Percentiles rank a stretch among this genome's conserved stretches.
Evolutionary conservation across 495 filamentous ascomycete species (phyloP).

Genomic region (Pseudotulostoma volvatum): DNA sequence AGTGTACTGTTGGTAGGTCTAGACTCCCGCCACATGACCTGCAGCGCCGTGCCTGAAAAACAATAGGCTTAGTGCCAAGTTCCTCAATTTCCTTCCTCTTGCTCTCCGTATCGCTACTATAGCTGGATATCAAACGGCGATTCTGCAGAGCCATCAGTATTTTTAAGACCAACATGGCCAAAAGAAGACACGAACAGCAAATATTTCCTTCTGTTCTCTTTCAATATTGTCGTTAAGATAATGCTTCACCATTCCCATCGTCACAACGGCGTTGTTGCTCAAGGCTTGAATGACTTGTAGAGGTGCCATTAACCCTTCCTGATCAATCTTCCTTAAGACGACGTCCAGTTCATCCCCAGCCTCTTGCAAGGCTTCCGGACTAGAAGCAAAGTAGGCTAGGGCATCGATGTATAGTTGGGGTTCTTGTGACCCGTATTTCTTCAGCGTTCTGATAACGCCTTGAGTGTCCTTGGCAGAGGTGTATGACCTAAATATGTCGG

Average conservation of each 20-base stretch:
- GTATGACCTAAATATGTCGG: slow-evolving; percentile 95
- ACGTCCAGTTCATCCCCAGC: slow-evolving; percentile 65
- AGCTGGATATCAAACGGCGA: slow-evolving; percentile 64
- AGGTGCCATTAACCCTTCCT: slow-evolving; percentile 84
- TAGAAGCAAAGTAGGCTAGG: slow-evolving; percentile 83
- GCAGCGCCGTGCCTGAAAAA: slow-evolving; percentile 84
- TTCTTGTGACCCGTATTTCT: slow-evolving; percentile 81
- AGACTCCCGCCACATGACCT: slow-evolving; percentile 56
- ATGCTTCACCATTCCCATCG: slow-evolving; percentile 90
- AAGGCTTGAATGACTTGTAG: slow-evolving; percentile 93
- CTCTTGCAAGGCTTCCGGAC: slow-evolving; percentile 63
- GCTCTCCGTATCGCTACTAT: slow-evolving; percentile 67
- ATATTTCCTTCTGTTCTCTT: slow-evolving; percentile 72
- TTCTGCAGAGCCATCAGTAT: slow-evolving; percentile 51
- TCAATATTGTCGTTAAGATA: slow-evolving; percentile 83
- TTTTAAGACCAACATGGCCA: no score
- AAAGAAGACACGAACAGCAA: slow-evolving; percentile 38
- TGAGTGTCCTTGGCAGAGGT: slow-evolving; percentile 83
- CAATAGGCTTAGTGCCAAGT: slow-evolving; percentile 58
- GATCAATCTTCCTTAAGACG: slow-evolving; percentile 73
- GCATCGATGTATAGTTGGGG: slow-evolving; percentile 88
- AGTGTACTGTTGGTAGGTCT: slow-evolving; percentile 82
- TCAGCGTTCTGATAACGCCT: slow-evolving; percentile 74
- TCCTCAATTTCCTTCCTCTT: slow-evolving; percentile 65
- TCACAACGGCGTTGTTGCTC: slow-evolving; percentile 69